A percentile compares a stretch with the other conserved stretches of the same genome.
Conservation (phyloP, 495 filamentous ascomycete genomes). For the Astrocystis sublimbata region DNA sequence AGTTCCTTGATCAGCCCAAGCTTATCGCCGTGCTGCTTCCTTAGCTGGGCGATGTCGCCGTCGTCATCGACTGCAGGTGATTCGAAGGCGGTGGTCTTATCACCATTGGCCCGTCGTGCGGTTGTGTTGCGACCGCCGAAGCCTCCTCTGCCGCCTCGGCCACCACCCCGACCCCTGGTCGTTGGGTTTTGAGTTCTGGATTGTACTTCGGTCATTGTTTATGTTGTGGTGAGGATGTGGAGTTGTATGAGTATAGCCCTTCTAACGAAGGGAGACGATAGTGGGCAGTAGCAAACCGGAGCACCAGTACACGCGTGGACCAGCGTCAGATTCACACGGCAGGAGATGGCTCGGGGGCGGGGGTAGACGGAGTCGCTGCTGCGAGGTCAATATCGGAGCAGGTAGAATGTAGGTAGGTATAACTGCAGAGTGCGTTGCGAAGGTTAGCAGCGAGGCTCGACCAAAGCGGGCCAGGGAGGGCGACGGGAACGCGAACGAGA, state of each 20-base stretch:
- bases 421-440: not conserved
- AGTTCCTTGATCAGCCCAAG: constrained; percentile 80
- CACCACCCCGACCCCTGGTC: constrained; percentile 75
- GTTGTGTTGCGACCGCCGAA: constrained; percentile 66
- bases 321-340: constrained; percentile 1
- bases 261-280: constrained; percentile 42
- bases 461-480: not conserved
- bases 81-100: constrained; percentile 55
- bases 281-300: constrained; percentile 37
- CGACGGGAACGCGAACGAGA: not conserved
- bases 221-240: constrained; percentile 40
- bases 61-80: constrained; percentile 71
- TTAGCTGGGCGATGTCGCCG: constrained; percentile 86
- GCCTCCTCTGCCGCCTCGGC: constrained; percentile 81
- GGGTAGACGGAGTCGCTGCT: constrained; percentile 2
- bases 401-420: too few relatives aligned
- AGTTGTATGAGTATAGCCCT: constrained; percentile 46
- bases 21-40: constrained; percentile 77
- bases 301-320: constrained; percentile 12
- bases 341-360: constrained; percentile 19
- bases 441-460: constrained; percentile 1
- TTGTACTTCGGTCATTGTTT: constrained; percentile 95
- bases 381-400: constrained; percentile 3
- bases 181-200: constrained; percentile 61
- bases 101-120: constrained; percentile 67